Percentiles rank a stretch among this genome's conserved stretches.
These are phyloP conservation scores for Helianthus tuberosus DNA, from an alignment of 129 eudicot genomes.

Conservation along the genomic window DNA sequence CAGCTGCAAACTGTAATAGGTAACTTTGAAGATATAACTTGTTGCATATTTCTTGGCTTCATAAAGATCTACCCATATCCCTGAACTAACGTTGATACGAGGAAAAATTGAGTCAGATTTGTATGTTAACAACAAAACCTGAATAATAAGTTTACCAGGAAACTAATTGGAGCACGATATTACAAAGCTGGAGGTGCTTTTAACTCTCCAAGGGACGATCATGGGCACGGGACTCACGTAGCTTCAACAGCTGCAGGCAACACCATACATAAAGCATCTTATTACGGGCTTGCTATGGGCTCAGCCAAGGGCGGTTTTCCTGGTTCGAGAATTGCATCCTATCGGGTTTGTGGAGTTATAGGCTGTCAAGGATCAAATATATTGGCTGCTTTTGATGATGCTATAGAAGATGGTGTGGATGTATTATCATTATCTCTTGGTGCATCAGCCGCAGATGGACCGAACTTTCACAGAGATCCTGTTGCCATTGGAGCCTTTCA, in stretches of 20 bases:
- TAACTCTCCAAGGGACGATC: conserved; percentile 56
- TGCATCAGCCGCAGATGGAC: conserved; percentile 26
- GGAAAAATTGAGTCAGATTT: not conserved
- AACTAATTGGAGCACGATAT: conserved; percentile 77
- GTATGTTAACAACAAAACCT: not conserved
- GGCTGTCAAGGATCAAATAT: conserved; percentile 73
- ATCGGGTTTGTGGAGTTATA: conserved; percentile 50
- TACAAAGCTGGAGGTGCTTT: conserved; percentile 36
- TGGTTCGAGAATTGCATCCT: conserved; percentile 67
- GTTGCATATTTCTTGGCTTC: no score
- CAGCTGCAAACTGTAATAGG: conserved; percentile 64
- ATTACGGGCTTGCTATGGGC: conserved; percentile 71
- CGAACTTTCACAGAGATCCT: conserved; percentile 53
- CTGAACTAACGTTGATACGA: not conserved
- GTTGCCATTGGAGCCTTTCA: conserved; percentile 90
- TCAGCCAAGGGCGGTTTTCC: conserved; percentile 85
- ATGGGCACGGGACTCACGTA: conserved; percentile 87
- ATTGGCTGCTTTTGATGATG: conserved; percentile 80
- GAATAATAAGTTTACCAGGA: conserved; percentile 36
- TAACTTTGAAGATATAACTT: conserved; percentile 18
- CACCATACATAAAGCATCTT: conserved; percentile 63
- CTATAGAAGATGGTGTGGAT: conserved; percentile 80
- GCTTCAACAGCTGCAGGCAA: conserved; percentile 81
- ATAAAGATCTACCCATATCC: no score
- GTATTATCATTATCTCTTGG: conserved; percentile 76